Evolutionary conservation across 108 stramenopile species (phyloP), one percentile per base, ranked within the genome.

Genomic region (Poteriospumella lacustris): DNA sequence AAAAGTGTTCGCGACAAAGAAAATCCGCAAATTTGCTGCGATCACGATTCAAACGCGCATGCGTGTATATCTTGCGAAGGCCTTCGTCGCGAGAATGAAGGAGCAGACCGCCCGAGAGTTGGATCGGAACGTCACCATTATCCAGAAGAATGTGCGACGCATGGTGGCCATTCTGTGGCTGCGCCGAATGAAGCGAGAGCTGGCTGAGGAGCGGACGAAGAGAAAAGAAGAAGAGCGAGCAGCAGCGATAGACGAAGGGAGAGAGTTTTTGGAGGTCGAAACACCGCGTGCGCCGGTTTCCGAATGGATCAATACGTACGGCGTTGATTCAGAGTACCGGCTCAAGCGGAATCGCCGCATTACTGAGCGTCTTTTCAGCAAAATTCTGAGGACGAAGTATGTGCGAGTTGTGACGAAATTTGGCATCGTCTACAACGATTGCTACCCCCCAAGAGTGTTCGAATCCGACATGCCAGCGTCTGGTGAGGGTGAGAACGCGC

Each of bases 21-120:
- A 33, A 5, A 12, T 44, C 3, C 44, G 24, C 19, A 15, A 56
- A 12, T 3, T 5, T 42, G 42, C 12, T 5, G 70, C 70, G 33
- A 56, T 73, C 28, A 5, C 3, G 36, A 73, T 73, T 73, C 70
- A 73, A 56, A 56, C 70, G 15, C 26, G 9, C 28, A 56, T 56
- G 70, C 36, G 70, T 26, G 47, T 73, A 3, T 73, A 42, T 73
- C 43, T 52, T 73, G 70, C 70, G 3, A 56, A 73, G 36, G 3
- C 43, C 5, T 56, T 73, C 36, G 43, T 73, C 5, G 31, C 15
- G 24, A 19, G 60, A 33, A 64, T 64, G 60, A 64, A 33, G 36
- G 24, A 34, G 5, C 29, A 64, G 15, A 24, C 31, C 36, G 60
- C 60, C 5, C 33, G 3, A 31, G 31, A 64, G 28, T 34, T 64